A percentile compares a stretch with the other conserved stretches of the same genome.
phyloP scores from a whole-genome alignment of 352 stramenopile species.

The Pythium rhizo-oryzae region DNA sequence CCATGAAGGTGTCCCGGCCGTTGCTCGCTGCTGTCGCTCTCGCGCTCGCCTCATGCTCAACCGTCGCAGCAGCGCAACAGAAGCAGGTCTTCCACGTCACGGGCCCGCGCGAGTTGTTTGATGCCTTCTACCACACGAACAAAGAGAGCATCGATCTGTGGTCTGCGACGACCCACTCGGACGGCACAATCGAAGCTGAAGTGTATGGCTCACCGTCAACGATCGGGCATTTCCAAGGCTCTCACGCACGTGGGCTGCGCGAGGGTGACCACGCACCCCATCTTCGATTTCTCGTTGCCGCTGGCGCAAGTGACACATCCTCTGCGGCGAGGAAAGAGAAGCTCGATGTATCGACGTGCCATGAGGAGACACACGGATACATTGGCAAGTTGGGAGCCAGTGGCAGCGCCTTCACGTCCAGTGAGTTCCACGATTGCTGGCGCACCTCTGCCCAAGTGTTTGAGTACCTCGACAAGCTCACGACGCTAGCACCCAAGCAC shows the following conservation, averaged over 20 bases:
- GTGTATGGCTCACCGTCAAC: slow-evolving; percentile 1
- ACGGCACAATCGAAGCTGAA: slow-evolving; percentile 21
- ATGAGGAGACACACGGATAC: slow-evolving; percentile 11
- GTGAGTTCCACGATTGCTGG: slow-evolving; percentile 40
- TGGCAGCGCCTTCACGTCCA: slow-evolving; percentile 22
- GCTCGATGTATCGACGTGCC: slow-evolving; percentile 15
- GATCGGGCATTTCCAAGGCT: neutral
- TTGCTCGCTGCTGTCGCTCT: neutral
- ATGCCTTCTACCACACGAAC: slow-evolving; percentile 16
- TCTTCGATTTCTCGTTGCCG: neutral
- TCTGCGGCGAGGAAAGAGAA: slow-evolving; percentile 9
- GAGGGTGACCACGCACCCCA: neutral
- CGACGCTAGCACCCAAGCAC: slow-evolving; percentile 16
- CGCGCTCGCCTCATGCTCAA: neutral
- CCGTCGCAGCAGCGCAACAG: neutral
- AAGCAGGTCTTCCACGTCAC: slow-evolving; percentile 13
- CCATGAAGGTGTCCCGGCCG: neutral
- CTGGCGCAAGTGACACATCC: neutral
- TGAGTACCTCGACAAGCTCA: slow-evolving; percentile 34
- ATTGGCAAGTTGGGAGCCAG: slow-evolving; percentile 1
- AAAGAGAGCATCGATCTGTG: slow-evolving; percentile 17
- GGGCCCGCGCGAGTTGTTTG: slow-evolving; percentile 6
- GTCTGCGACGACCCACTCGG: slow-evolving; percentile 3
- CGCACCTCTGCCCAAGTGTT: slow-evolving; percentile 30
- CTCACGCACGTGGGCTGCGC: neutral